Evolutionary conservation across 2,329 filamentous ascomycete genomes (phyloP).

Genomic region (Stagonosporopsis vannaccii): DNA sequence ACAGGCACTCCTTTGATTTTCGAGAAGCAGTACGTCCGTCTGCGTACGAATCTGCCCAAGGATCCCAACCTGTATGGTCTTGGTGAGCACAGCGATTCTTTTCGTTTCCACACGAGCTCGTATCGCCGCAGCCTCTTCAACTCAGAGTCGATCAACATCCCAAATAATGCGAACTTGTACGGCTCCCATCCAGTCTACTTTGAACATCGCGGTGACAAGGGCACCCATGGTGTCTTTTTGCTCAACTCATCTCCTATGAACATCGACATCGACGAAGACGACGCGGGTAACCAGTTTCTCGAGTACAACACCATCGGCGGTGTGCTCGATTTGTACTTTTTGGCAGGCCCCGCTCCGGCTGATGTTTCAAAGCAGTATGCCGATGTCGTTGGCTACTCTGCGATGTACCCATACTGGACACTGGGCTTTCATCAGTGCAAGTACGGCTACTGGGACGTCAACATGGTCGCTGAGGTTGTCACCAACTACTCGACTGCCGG

Average conservation of each 20-base stretch:
- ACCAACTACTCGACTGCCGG: conserved; percentile 70
- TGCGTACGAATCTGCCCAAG: conserved; percentile 73
- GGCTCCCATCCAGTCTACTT: conserved; percentile 77
- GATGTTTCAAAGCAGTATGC: conserved; percentile 60
- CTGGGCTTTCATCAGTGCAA: conserved; percentile 62
- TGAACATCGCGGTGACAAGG: conserved; percentile 67
- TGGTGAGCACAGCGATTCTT: conserved; percentile 77
- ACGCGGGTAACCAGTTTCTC: conserved; percentile 69
- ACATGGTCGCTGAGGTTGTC: conserved; percentile 70
- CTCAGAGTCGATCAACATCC: conserved; percentile 69
- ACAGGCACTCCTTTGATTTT: conserved; percentile 72
- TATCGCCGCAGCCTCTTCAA: conserved; percentile 76
- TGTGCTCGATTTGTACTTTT: conserved; percentile 70
- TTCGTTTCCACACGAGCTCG: conserved; percentile 71
- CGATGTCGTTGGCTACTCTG: conserved; percentile 57
- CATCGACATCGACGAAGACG: conserved; percentile 71
- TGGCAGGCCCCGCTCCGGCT: conserved; percentile 56
- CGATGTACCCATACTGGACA: conserved; percentile 61
- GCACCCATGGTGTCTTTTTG: conserved; percentile 49
- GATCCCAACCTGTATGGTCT: conserved; percentile 78
- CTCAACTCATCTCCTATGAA: conserved; percentile 65
- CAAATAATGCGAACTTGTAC: conserved; percentile 71
- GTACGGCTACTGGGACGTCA: conserved; percentile 64
- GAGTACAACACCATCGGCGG: conserved; percentile 83
- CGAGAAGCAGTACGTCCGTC: conserved; percentile 77